phyloP scores from a whole-genome alignment of 116 monocot genomes.

The Trichopus zeylanicus region DNA sequence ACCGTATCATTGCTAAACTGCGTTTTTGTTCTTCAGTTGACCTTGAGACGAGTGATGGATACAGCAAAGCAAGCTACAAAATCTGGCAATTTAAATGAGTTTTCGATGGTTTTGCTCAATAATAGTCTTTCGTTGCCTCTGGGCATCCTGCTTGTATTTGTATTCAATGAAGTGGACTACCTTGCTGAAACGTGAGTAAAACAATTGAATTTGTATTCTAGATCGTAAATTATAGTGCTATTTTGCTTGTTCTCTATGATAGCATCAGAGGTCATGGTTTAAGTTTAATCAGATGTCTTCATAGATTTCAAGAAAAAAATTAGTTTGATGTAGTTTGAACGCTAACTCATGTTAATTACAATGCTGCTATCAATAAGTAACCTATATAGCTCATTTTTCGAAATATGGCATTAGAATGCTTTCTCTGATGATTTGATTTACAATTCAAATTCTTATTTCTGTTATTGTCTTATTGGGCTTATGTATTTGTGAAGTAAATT shows the following conservation, averaged over 20 bases:
- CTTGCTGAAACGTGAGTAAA: conserved; percentile 65
- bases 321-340: no score
- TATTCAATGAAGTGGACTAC: conserved; percentile 81
- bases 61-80: conserved; percentile 83
- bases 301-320: neutral
- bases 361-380: neutral
- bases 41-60: conserved; percentile 85
- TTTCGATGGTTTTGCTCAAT: conserved; percentile 95
- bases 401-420: no score
- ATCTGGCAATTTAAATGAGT: conserved; percentile 90
- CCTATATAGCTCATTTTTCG: no score
- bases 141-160: conserved; percentile 56
- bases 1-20: neutral
- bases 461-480: conserved; percentile 16
- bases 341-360: no score
- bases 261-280: no score
- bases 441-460: neutral
- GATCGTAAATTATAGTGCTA: neutral
- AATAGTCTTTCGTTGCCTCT: conserved; percentile 84
- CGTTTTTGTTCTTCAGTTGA: conserved; percentile 41
- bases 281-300: no score
- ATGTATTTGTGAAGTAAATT: conserved; percentile 33
- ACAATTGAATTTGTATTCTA: neutral
- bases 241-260: no score
- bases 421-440: no score